Evolutionary conservation across 1,284 basidiomycete genomes (phyloP), one percentile per base, ranked within the genome.

Genomic region (Tremellales sp.): DNA sequence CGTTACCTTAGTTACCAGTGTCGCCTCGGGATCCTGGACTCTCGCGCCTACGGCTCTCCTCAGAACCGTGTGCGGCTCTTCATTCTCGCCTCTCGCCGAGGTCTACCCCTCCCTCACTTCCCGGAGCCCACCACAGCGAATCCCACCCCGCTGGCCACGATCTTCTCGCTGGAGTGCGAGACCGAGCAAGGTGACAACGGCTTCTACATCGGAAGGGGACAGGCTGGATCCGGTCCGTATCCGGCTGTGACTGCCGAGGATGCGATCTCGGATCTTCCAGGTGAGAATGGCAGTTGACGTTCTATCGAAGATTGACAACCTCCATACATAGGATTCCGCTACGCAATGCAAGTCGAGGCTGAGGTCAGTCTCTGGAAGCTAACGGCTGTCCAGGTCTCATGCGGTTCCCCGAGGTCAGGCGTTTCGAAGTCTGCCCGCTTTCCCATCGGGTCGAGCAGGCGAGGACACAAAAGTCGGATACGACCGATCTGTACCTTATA

Each of bases 41-140:
- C 56, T 2, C 31, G 57, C 10, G 33, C 48, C 0, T 68, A 55
- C 35, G 66, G 66, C 1, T 50, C 52, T 12, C 57, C 66, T 2
- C 66, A 68, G 44, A 47, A 56, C 31, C 54, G 66, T 4, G 14
- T 37, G 0, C 54, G 66, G 8, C 36, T 56, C 1, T 63, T 66
- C 54, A 45, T 68, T 19, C 33, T 66, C 14, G 60, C 56, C 1
- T 58, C 57, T 3, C 42, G 51, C 12, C 10, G 26, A 0, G 66
- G 63, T 1, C 13, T 65, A 1, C 47, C 51, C 1, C 49, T 68
- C 8, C 63, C 64, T 0, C 10, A 40, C 1, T 58, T 61, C 8
- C 66, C 66, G 0, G 2, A 14, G 3, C 61, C 66, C 3, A 60
- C 56, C 2, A 64, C 66, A 34, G 52, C 55, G 5, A 60, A 60